Evolutionary conservation across 2,329 filamentous ascomycete genomes (phyloP).

Genomic region (Ascochyta clinopodiicola): DNA sequence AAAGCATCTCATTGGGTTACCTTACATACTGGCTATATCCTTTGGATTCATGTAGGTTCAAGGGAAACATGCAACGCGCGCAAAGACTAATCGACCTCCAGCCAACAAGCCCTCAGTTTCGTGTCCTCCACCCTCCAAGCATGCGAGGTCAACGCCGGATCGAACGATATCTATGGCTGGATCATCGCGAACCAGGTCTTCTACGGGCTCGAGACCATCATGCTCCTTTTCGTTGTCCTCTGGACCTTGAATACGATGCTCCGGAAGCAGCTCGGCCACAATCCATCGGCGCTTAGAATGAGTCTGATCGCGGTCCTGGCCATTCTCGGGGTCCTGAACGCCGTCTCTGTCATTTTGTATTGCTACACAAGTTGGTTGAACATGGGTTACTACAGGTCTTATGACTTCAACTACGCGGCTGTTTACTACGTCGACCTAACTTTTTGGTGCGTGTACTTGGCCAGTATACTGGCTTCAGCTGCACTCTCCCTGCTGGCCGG

Average conservation of each 20-base stretch:
- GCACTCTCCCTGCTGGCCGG: slow-evolving; percentile 1
- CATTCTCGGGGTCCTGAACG: slow-evolving; percentile 30
- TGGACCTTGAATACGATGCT: slow-evolving; percentile 36
- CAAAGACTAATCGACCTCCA: background rate
- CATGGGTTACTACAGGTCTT: background rate
- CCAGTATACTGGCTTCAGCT: slow-evolving; percentile 7
- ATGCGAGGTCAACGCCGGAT: background rate
- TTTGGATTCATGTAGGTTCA: slow-evolving; percentile 29
- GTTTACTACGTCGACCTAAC: background rate
- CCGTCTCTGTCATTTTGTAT: slow-evolving; percentile 16
- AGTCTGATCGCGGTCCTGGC: slow-evolving; percentile 20
- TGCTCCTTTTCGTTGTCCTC: slow-evolving; percentile 33
- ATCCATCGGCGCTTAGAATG: slow-evolving; percentile 17
- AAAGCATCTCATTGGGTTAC: slow-evolving; percentile 29
- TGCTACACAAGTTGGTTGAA: slow-evolving; percentile 15
- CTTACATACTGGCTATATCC: slow-evolving; percentile 22
- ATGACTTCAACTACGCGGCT: background rate
- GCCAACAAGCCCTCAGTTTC: background rate
- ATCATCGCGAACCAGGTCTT: slow-evolving; percentile 29
- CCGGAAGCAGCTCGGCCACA: slow-evolving; percentile 24
- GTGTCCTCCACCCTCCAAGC: slow-evolving; percentile 2
- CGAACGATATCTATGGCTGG: background rate
- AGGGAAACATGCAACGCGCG: background rate
- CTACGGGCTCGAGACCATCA: slow-evolving; percentile 23
- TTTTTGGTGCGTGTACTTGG: background rate